A percentile compares a stretch with the other conserved stretches of the same genome.
Evolutionary conservation across 768 basidiomycete species (phyloP).

Genomic region (Pleurotus sapidus): DNA sequence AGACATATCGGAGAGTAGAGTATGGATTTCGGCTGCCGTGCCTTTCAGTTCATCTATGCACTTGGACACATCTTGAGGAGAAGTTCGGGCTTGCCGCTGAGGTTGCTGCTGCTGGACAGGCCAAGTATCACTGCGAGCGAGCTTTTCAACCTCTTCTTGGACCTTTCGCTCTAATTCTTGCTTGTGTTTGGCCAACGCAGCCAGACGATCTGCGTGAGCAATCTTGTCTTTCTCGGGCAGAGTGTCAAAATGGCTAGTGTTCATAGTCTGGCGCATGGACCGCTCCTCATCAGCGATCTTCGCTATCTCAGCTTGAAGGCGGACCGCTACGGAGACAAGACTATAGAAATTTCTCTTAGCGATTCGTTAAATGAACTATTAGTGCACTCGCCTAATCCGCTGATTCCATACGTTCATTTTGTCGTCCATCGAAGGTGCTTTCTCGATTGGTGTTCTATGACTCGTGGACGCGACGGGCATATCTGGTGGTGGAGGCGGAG

Average conservation of each 20-base stretch:
- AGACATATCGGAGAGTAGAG: not conserved
- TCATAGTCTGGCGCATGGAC: not conserved
- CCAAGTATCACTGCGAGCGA: not conserved
- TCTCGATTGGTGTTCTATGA: not conserved
- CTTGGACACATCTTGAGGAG: not conserved
- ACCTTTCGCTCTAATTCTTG: not conserved
- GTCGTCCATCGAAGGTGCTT: not conserved
- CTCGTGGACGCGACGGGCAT: not conserved
- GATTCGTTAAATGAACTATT: no score
- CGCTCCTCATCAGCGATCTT: not conserved
- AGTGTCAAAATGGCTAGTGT: not conserved
- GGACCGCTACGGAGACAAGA: not conserved
- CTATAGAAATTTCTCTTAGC: not conserved
- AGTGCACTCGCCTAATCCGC: not conserved
- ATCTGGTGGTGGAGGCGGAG: not conserved
- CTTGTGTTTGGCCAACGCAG: not conserved
- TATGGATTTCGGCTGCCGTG: not conserved
- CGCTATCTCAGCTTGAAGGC: constrained; percentile 1
- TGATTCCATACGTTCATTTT: not conserved
- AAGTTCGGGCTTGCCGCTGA: not conserved
- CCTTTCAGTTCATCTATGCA: constrained; percentile 1
- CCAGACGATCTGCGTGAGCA: not conserved
- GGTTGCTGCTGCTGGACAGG: not conserved
- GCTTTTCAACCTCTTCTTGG: not conserved
- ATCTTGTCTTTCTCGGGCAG: not conserved